Base-by-base conservation (phyloP, 306 rosid genomes). In the Leucaena leucocephala region DNA sequence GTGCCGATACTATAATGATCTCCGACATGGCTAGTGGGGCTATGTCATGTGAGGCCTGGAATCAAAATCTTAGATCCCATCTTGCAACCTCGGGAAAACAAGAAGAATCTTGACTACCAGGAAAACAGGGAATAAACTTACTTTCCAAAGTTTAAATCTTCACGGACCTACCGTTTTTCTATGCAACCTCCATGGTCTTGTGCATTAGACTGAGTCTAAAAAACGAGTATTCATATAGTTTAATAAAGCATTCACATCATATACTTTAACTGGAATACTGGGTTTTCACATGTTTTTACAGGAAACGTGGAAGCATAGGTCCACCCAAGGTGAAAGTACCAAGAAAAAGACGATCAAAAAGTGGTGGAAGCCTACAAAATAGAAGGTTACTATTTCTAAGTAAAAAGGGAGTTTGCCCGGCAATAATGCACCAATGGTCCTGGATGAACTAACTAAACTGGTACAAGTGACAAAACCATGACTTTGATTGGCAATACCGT, bases 41-140 rank as follows among this genome's bases (percentile, higher is more conserved):
- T 65, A 7, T 33, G 48, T 76, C 84, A 87, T 76, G 81, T 72
- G 78, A 38, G 69, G 27, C n/a, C 46, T 3, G 40, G 50, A 80
- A 81, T 72, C 67, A 78, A 70, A 80, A 76, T 76, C 59, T 77
- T 78, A 59, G 69, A 48, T 70, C 73, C 76, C 67, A 78, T 79
- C 62, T 80, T 78, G 67, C 64, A 80, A 65, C 67, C 68, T 75
- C 9, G 72, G 84, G 78, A 87, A 80, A 88, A 77, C 81, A 78
- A 76, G 79, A 78, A 82, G 87, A 85, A 85, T 75, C 86, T 83
- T 38, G 21, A 71, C 46, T 45, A 39, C 48, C 33, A 38, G 68
- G 46, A 35, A 61, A 44, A 52, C 46, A 45, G 43, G 19, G 12
- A 80, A 72, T 42, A 80, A 83, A 83, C 78, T 22, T 85, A 49